phyloP scores from a whole-genome alignment of 192 early-diverging fungal genomes.

The Coemansia sp. region DNA sequence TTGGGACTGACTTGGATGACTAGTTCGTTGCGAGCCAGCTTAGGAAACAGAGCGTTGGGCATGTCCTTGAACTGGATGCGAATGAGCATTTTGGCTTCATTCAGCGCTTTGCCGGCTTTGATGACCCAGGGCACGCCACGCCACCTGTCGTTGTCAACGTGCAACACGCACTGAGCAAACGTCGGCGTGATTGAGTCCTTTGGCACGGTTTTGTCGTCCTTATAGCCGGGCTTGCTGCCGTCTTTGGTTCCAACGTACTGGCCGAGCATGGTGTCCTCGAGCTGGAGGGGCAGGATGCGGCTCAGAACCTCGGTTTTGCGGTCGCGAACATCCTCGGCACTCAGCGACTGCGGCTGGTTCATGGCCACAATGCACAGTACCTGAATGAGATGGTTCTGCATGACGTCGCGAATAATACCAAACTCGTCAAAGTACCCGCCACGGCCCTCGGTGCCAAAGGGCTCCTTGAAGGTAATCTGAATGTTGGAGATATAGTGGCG shows the following conservation, averaged over 20 bases:
- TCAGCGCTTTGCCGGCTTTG: conserved; percentile 82
- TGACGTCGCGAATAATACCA: conserved; percentile 95
- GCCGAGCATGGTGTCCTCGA: conserved; percentile 82
- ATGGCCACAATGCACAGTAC: conserved; percentile 89
- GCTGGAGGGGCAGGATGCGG: conserved; percentile 66
- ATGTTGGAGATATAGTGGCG: conserved; percentile 81
- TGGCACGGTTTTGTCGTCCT: conserved; percentile 85
- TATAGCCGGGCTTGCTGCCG: conserved; percentile 80
- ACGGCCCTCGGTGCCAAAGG: conserved; percentile 92
- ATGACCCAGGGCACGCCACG: conserved; percentile 62
- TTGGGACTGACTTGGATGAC: conserved; percentile 91
- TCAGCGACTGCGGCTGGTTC: conserved; percentile 82
- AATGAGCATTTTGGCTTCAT: conserved; percentile 87
- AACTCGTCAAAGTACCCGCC: conserved; percentile 98
- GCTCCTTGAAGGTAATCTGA: conserved; percentile 97
- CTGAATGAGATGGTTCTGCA: conserved; percentile 91
- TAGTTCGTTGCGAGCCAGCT: conserved; percentile 84
- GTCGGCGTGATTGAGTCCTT: conserved; percentile 84
- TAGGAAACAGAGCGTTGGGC: conserved; percentile 71
- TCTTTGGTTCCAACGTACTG: conserved; percentile 82
- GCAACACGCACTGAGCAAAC: conserved; percentile 80
- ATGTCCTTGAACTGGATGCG: conserved; percentile 95
- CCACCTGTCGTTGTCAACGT: conserved; percentile 94
- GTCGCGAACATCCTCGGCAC: conserved; percentile 87
- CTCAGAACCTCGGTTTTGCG: conserved; percentile 90